Base-by-base conservation (phyloP, 805 yeast species). In the Nakazawaea ernobii region DNA sequence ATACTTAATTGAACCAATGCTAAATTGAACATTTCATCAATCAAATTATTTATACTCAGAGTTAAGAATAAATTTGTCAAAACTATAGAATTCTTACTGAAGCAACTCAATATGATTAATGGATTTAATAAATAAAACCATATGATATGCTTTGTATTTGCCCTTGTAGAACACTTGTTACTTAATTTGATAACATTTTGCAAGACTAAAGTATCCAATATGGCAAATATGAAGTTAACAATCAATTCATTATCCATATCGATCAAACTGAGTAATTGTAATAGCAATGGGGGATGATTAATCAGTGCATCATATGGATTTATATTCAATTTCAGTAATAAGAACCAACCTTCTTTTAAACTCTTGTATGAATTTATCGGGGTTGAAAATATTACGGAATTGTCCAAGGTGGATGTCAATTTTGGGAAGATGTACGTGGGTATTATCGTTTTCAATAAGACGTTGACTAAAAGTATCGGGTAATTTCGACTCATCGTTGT, bases 41-140 rank as follows among this genome's bases (percentile, higher is more conserved):
- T 55, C 10, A 82, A 72, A 46, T 70, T 71, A 61, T 69, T 68
- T 39, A 77, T 65, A 6, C 75, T 66, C 29, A 67, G 70, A 2
- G 79, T 61, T 1, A 88, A 57, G 32, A 80, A 66, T n/a, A 81
- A 64, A 59, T 84, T 80, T 8, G 84, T 69, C 58, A 92, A 73
- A 1, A 76, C 56, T 17, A 73, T 67, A 0, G 95, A 79, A 0
- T 95, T 84, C 55, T 81, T 80, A 4, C 94, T 74, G 42, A 86
- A 68, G 39, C 82, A 75, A 9, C 91, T 75, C 43, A 88, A 62
- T 2, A 90, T 62, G n/a, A 81, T 67, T 55, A 91, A 69, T 8
- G 99, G 99, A 60, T 90, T 94, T 58, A 89, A 74, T 29, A 85
- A 71, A 61, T 85, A 92, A 43, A 84, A 70, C 11, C 84, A 66